phyloP scores from a whole-genome alignment of 2,329 filamentous ascomycete species.

The Aspergillus quadricinctus region DNA sequence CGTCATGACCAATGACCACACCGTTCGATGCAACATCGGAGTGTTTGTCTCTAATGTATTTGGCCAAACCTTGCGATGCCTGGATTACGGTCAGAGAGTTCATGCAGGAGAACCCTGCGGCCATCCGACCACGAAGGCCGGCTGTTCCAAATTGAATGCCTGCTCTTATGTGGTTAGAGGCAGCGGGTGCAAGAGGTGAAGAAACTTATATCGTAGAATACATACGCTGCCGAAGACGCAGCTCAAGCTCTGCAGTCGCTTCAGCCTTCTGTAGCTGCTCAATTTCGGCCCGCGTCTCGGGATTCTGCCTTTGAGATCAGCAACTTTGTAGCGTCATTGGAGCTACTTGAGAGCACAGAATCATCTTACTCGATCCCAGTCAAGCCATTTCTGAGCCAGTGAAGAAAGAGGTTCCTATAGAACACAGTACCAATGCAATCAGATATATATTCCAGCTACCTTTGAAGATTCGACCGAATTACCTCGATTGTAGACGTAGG shows the following conservation, averaged over 20 bases:
- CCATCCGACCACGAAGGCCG: slow-evolving; percentile 61
- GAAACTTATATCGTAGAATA: background rate
- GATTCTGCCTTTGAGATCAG: slow-evolving; percentile 37
- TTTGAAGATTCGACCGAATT: background rate
- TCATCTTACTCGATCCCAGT: slow-evolving; percentile 47
- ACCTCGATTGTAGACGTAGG: slow-evolving; percentile 13
- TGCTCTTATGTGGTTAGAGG: slow-evolving; percentile 14
- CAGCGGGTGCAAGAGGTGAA: slow-evolving; percentile 1
- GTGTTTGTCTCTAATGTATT: slow-evolving; percentile 50
- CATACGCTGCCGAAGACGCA: slow-evolving; percentile 48
- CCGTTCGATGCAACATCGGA: slow-evolving; percentile 41
- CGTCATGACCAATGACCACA: slow-evolving; percentile 60
- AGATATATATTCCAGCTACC: background rate
- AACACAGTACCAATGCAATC: background rate
- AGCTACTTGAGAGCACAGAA: background rate
- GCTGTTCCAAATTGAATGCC: slow-evolving; percentile 60
- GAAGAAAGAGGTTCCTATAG: slow-evolving; percentile 30
- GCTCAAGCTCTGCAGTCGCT: slow-evolving; percentile 48
- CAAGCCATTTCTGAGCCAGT: slow-evolving; percentile 55
- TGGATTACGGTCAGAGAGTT: slow-evolving; percentile 58
- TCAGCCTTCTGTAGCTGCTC: slow-evolving; percentile 45
- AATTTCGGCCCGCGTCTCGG: slow-evolving; percentile 52
- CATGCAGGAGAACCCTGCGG: slow-evolving; percentile 60
- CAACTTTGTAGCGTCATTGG: background rate
- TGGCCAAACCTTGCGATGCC: slow-evolving; percentile 61